A percentile compares a stretch with the other conserved stretches of the same genome.
Conservation (phyloP, 768 basidiomycete genomes). For the Lactarius evosmus region DNA sequence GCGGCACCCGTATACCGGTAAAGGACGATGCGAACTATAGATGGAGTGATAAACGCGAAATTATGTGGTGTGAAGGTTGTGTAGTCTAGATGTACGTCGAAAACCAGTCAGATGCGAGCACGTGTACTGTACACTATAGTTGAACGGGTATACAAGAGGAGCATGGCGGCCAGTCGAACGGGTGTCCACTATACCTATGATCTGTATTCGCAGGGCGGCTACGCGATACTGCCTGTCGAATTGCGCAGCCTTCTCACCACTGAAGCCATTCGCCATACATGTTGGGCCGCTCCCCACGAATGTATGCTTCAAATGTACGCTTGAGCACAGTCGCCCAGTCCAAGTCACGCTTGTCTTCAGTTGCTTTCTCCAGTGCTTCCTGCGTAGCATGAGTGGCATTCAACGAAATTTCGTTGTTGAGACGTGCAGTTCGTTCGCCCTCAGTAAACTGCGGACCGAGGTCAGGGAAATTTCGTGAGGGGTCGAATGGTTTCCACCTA, state of each 20-base stretch:
- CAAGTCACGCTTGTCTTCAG: conserved; percentile 74
- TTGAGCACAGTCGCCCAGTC: conserved; percentile 95
- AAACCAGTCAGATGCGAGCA: conserved; percentile 26
- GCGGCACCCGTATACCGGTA: conserved; percentile 16
- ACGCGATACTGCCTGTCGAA: conserved; percentile 6
- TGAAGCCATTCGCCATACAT: conserved; percentile 86
- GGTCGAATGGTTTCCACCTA: conserved; percentile 97
- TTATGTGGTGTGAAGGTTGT: conserved; percentile 21
- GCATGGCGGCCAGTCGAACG: conserved; percentile 1
- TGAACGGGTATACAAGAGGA: conserved; percentile 22
- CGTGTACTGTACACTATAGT: conserved; percentile 26
- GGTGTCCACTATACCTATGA: conserved; percentile 6
- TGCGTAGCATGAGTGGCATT: conserved; percentile 27
- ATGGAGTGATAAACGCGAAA: conserved; percentile 20
- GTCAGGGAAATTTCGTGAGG: conserved; percentile 92
- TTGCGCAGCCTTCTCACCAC: conserved; percentile 36
- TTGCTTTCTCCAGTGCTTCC: conserved; percentile 42
- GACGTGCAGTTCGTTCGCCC: conserved; percentile 67
- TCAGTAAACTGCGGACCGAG: conserved; percentile 75
- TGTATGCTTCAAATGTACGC: conserved; percentile 89
- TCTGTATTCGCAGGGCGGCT: conserved; percentile 12
- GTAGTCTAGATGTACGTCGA: conserved; percentile 19
- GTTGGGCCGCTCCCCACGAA: conserved; percentile 89
- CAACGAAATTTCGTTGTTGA: conserved; percentile 34
- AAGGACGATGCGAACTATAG: conserved; percentile 17